These are phyloP conservation scores for Rosellinia necatrix DNA, from an alignment of 2,329 filamentous ascomycete genomes.

Conservation along the genomic window DNA sequence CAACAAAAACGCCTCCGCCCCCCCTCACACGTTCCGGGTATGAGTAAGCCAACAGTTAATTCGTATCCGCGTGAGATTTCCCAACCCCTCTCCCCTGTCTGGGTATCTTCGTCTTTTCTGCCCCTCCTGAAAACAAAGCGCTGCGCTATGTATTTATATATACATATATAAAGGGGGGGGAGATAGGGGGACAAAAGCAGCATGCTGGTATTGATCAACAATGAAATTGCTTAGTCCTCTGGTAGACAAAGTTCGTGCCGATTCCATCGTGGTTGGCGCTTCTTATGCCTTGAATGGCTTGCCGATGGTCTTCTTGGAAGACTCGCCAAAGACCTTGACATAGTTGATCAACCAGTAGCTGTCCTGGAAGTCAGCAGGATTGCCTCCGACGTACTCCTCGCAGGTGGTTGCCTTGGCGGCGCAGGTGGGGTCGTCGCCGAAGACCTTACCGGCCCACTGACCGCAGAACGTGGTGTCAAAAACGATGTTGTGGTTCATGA, in stretches of 20 bases:
- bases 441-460: slow-evolving; percentile 79
- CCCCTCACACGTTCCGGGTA: slow-evolving; percentile 11
- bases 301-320: slow-evolving; percentile 13
- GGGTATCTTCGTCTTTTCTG: too few relatives aligned
- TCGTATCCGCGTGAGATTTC: slow-evolving; percentile 20
- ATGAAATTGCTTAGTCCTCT: background rate
- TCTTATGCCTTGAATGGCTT: slow-evolving; percentile 33
- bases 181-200: background rate
- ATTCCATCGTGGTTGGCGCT: slow-evolving; percentile 1
- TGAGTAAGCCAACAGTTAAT: slow-evolving; percentile 18
- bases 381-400: slow-evolving; percentile 70
- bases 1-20: slow-evolving; percentile 15
- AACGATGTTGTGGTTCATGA: slow-evolving; percentile 74
- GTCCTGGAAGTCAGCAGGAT: slow-evolving; percentile 71
- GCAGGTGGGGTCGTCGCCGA: slow-evolving; percentile 63
- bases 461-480: slow-evolving; percentile 88
- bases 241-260: slow-evolving; percentile 6
- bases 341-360: slow-evolving; percentile 80
- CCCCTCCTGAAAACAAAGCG: background rate
- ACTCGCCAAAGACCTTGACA: slow-evolving; percentile 62
- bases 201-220: slow-evolving; percentile 10
- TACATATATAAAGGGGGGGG: background rate
- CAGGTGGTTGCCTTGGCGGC: slow-evolving; percentile 66
- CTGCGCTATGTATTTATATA: too few relatives aligned
- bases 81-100: slow-evolving; percentile 4